Evolutionary conservation across 1,284 basidiomycete species (phyloP), one percentile per base, ranked within the genome.

Genomic region (Ganoderma multipileum): DNA sequence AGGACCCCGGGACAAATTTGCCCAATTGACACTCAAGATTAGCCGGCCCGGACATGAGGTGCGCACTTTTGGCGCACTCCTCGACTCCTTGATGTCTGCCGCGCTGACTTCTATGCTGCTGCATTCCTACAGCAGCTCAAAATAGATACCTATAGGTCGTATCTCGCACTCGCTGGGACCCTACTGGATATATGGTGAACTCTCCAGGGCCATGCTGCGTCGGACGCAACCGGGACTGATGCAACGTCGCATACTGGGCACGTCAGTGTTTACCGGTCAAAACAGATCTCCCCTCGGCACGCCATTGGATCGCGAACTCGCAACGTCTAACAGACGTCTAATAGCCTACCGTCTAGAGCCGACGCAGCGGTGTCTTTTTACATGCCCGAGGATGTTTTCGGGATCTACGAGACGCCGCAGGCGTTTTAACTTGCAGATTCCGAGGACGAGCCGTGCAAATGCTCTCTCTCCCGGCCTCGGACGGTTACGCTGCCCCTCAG

Each of bases 311-410:
- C 28, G 14, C 16, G 28, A 1, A 18, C 14, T 38, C 33, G 7
- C 55, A 11, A n/a, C 55, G 33, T 16, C 20, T 5, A 30, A 11
- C 18, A 20, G 8, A 33, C 16, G 30, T 12, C 18, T 9, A 18
- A 20, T 20, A 38, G 20, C 30, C 55, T 58, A 20, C 26, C 47
- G 38, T 50, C 52, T 1, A 18, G 3, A 28, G 2, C 55, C 42
- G 66, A 38, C 36, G 55, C 58, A 61, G 66, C 55, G 26, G 54
- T 63, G 61, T 38, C 20, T 12, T 58, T 11, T 50, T 26, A 50
- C 47, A 23, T 50, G 11, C 47, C 11, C 11, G 33, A 58, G 55
- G 33, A 38, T 30, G 28, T 18, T 30, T 8, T 33, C 52, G 52
- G 52, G 30, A 55, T 14, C 3, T 55, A 55, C 52, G 52, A 30